Conservation (phyloP, 2,329 filamentous ascomycete genomes). For the Aulographum hederae region DNA sequence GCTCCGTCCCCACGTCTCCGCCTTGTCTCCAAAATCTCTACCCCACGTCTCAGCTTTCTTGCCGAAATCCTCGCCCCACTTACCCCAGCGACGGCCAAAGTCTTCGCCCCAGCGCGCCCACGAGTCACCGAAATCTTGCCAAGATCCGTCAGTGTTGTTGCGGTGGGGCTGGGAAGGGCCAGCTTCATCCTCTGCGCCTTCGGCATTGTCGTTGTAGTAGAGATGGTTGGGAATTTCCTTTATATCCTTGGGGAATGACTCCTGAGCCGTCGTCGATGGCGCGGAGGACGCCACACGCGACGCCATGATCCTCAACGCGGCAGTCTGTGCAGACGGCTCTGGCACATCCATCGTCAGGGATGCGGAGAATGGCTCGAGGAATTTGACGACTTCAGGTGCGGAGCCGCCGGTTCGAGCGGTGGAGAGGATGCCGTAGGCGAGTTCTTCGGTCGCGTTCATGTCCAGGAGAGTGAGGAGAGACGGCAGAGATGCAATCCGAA, state of each 20-base stretch:
- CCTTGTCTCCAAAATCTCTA: slow-evolving; percentile 11
- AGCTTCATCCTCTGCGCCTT: too few relatives aligned
- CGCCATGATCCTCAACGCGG: slow-evolving; percentile 4
- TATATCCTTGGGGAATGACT: too few relatives aligned
- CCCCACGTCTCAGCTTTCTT: slow-evolving; percentile 13
- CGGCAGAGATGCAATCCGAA: slow-evolving; percentile 11
- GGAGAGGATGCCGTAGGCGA: too few relatives aligned
- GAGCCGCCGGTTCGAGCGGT: neutral
- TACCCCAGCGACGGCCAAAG: slow-evolving; percentile 4
- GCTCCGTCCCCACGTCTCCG: slow-evolving; percentile 5
- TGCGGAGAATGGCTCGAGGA: slow-evolving; percentile 12
- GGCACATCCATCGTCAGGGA: slow-evolving; percentile 10
- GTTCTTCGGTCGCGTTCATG: too few relatives aligned
- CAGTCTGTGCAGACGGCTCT: slow-evolving; percentile 9
- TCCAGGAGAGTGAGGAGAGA: neutral
- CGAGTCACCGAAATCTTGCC: slow-evolving; percentile 7
- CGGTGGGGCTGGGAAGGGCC: too few relatives aligned
- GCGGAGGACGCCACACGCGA: slow-evolving; percentile 2
- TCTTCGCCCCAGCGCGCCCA: slow-evolving; percentile 7
- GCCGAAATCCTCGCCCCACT: slow-evolving; percentile 16
- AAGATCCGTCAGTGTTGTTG: too few relatives aligned
- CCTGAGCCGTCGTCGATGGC: too few relatives aligned
- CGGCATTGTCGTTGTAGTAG: neutral
- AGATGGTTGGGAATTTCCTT: slow-evolving; percentile 1
- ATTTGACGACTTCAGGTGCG: neutral